These are phyloP conservation scores for Leavenworthia alabamica DNA, from an alignment of 345 rosid genomes.

Conservation along the genomic window DNA sequence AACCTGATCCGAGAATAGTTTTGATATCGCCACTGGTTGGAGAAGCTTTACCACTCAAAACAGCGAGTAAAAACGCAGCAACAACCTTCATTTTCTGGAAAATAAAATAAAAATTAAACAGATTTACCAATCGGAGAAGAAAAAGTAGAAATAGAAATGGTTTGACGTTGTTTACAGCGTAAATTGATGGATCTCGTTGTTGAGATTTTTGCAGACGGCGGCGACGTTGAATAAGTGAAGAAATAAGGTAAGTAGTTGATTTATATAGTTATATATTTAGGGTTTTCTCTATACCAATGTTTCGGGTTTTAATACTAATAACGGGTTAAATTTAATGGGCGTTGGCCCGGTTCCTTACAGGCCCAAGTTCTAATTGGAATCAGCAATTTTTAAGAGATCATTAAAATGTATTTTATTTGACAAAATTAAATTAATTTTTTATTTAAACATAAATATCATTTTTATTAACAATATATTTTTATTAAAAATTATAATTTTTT, in stretches of 20 bases:
- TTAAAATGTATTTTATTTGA: no score
- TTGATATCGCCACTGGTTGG: slow-evolving; percentile 56
- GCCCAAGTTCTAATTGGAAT: no score
- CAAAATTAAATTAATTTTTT: no score
- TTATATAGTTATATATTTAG: slow-evolving; percentile 8
- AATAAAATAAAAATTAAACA: neutral
- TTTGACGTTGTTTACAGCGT: neutral
- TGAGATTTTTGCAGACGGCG: slow-evolving; percentile 6
- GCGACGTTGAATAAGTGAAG: neutral
- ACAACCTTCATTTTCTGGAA: slow-evolving; percentile 58
- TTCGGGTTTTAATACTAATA: neutral
- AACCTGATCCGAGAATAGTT: slow-evolving; percentile 63
- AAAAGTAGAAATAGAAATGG: neutral
- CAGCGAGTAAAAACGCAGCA: slow-evolving; percentile 71
- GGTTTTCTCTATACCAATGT: neutral
- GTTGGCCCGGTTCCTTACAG: no score
- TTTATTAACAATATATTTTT: no score
- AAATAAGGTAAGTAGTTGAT: neutral
- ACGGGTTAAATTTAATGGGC: no score
- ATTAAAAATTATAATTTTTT: no score
- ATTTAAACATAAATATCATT: no score
- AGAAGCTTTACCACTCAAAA: slow-evolving; percentile 52
- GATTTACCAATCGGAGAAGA: neutral
- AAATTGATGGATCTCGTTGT: slow-evolving; percentile 12
- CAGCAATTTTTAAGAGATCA: no score